Percentiles rank a stretch among this genome's conserved stretches.
phyloP scores from a whole-genome alignment of 1,139 yeast species.

The Yamadazyma conglobata region DNA sequence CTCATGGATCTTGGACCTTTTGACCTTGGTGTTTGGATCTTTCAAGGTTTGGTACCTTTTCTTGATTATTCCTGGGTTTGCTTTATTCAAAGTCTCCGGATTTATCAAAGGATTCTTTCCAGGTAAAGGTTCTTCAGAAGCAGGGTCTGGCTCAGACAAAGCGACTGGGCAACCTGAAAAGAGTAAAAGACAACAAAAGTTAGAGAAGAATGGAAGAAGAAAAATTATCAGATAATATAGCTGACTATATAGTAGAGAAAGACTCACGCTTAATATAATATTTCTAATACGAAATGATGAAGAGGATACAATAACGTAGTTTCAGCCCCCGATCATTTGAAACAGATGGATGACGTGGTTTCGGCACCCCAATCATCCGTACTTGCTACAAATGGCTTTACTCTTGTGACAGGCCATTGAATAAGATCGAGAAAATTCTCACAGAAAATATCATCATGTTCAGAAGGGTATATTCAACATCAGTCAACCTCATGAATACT shows the following conservation, averaged over 20 bases:
- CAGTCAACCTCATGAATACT: conserved; percentile 5
- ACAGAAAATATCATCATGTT: too few species aligned
- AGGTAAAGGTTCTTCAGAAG: conserved; percentile 2
- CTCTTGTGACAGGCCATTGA: too few species aligned
- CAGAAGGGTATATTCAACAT: conserved; percentile 1
- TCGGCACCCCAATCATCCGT: too few species aligned
- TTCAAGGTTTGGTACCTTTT: conserved; percentile 63
- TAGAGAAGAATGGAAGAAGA: conserved; percentile 15
- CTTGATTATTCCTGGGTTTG: conserved; percentile 47
- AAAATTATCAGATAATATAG: conserved; percentile 12
- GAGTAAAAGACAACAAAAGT: conserved; percentile 18
- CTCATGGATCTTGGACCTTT: conserved; percentile 58
- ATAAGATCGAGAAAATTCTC: too few species aligned
- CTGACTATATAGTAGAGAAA: too few species aligned
- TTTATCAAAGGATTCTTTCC: conserved; percentile 13
- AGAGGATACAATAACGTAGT: too few species aligned
- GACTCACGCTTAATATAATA: too few species aligned
- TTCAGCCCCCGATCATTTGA: too few species aligned
- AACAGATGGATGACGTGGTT: too few species aligned
- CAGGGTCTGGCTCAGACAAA: conserved; percentile 1
- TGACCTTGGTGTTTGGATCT: conserved; percentile 53
- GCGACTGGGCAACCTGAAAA: conserved; percentile 6
- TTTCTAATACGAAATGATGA: too few species aligned
- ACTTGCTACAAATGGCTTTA: too few species aligned
- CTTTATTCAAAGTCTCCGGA: conserved; percentile 46